Base-by-base conservation (phyloP, 768 basidiomycete genomes). In the Serendipita sp. region DNA sequence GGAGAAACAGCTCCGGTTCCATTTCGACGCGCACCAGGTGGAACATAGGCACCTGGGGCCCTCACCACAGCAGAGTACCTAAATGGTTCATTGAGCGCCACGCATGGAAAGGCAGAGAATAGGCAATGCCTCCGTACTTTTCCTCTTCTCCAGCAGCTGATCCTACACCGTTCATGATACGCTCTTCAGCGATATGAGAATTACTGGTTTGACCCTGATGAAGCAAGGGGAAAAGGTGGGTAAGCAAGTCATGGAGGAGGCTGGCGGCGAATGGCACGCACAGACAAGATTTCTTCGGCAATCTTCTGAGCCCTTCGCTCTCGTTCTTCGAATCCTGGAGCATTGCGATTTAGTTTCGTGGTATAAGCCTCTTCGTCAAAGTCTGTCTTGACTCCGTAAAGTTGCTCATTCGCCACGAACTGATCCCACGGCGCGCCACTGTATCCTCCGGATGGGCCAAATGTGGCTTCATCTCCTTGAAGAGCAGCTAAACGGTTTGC, bases 341-440 rank as follows among this genome's bases (percentile, higher is more conserved):
- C 86, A 61, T 75, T 81, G 66, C 89, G 82, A 70, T 98, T 90
- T 48, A 99, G 78, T 74, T 84, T 91, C 17, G 95, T 98, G 11
- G 96, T 98, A 72, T 99, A 99, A 34, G 84, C 70, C 63, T 95
- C 89, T 75, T 99, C 96, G 69, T 95, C 86, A 73, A 90, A 99
- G 67, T 82, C 82, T 7, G 92, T 91, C 69, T 79, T 91, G 65
- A 95, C 84, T 24, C 96, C 96, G 70, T 96, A 98, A 62, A 90
- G 78, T 68, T 87, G 79, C 74, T 98, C 95, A 73, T 98, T 99
- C 43, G 78, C 90, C 20, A 84, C 85, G 68, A 95, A 99, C 72
- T 96, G 92, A 72, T 99, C 93, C 90, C 94, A 93, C 1, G 77
- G 69, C 30, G 73, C 70, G 63, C 67, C 70, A 42, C 74, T 75